These are phyloP conservation scores for Zoysia japonica DNA, from an alignment of 176 grass and related monocot genomes.

Conservation along the genomic window DNA sequence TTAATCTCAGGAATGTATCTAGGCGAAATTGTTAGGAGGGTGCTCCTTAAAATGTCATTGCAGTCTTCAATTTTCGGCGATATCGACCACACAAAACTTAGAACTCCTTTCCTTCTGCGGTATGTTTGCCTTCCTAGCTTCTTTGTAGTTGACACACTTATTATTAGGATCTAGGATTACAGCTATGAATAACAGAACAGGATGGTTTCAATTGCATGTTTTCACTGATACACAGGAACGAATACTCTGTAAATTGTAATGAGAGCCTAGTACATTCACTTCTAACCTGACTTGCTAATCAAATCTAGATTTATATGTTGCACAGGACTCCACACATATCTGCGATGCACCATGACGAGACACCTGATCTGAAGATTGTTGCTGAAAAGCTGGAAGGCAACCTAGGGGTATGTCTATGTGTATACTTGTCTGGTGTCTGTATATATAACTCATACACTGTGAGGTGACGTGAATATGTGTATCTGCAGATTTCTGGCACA, in stretches of 20 bases:
- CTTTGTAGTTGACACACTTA: neutral
- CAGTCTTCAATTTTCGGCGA: conserved; percentile 53
- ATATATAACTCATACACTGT: neutral
- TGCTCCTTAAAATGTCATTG: conserved; percentile 65
- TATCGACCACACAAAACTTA: conserved; percentile 56
- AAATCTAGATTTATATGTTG: neutral
- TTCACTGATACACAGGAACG: neutral
- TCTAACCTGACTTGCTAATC: neutral
- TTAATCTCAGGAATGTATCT: conserved; percentile 84
- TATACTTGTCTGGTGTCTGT: neutral
- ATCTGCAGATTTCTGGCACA: conserved; percentile 49
- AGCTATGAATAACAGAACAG: neutral
- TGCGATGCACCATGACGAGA: conserved; percentile 70
- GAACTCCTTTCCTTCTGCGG: conserved; percentile 62
- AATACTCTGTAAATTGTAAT: neutral
- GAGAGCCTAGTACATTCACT: neutral
- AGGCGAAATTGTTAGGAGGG: conserved; percentile 80
- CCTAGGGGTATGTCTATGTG: conserved; percentile 33
- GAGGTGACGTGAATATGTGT: neutral
- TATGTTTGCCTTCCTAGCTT: conserved; percentile 19
- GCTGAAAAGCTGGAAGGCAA: conserved; percentile 55
- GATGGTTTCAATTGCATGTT: conserved; percentile 4
- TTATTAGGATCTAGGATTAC: neutral
- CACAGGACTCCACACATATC: conserved; percentile 67
- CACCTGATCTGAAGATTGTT: conserved; percentile 61